A percentile compares a stretch with the other conserved stretches of the same genome.
Conservation (phyloP, 2,329 filamentous ascomycete genomes). For the Neonectria coccinea region DNA sequence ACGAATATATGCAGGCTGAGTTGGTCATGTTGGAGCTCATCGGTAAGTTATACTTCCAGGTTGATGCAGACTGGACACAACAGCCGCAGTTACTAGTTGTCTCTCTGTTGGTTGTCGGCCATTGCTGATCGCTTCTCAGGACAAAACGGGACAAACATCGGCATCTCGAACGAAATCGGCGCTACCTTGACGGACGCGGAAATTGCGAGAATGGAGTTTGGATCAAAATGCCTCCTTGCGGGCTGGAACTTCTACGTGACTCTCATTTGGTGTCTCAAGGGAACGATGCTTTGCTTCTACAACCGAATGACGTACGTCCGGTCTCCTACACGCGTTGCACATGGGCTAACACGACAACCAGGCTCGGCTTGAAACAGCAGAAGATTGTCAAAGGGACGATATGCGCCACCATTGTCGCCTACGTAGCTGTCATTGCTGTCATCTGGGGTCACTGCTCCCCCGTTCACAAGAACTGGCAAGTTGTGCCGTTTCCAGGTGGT, state of each 20-base stretch:
- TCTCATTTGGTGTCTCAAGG: conserved; percentile 58
- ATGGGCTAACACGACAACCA: conserved; percentile 31
- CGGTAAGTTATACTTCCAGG: conserved; percentile 38
- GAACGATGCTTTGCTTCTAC: conserved; percentile 58
- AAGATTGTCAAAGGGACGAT: conserved; percentile 52
- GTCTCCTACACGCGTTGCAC: neutral
- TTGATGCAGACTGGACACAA: neutral
- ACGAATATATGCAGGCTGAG: conserved; percentile 37
- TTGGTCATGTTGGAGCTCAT: conserved; percentile 51
- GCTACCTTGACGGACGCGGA: conserved; percentile 47
- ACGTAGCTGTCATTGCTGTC: conserved; percentile 48
- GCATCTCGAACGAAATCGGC: conserved; percentile 48
- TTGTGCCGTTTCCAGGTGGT: conserved; percentile 56
- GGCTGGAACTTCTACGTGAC: conserved; percentile 57
- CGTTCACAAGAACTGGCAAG: conserved; percentile 54
- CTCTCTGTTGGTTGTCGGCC: neutral
- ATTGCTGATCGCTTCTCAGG: conserved; percentile 43
- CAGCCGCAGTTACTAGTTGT: neutral
- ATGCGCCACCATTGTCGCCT: conserved; percentile 47
- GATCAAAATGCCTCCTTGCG: conserved; percentile 50
- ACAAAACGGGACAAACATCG: conserved; percentile 54
- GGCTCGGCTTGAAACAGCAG: conserved; percentile 53
- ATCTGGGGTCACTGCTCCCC: conserved; percentile 54
- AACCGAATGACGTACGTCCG: conserved; percentile 54
- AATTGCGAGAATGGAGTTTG: conserved; percentile 46